Conservation (phyloP, 768 basidiomycete species). For the Xerocomus brunneocitrinus region DNA sequence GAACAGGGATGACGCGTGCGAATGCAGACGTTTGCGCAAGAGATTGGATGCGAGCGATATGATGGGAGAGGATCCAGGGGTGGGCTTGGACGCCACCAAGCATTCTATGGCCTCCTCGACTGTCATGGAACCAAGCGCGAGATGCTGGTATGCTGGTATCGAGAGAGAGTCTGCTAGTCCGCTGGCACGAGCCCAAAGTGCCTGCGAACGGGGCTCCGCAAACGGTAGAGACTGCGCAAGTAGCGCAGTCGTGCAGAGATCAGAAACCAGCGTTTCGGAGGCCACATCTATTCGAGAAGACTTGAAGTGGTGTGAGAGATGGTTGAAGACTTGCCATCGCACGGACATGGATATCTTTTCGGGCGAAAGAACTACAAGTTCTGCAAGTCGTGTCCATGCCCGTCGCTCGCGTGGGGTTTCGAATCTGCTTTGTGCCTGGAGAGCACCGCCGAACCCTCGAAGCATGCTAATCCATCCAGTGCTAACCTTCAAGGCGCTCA, state of each 20-base stretch:
- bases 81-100: conserved; percentile 23
- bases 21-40: conserved; percentile 48
- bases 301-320: conserved; percentile 34
- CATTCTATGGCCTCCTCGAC: conserved; percentile 50
- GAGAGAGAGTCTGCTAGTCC: conserved; percentile 22
- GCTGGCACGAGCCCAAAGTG: conserved; percentile 40
- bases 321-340: conserved; percentile 52
- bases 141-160: conserved; percentile 44
- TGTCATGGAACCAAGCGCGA: conserved; percentile 49
- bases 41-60: conserved; percentile 47
- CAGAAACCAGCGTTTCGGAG: conserved; percentile 38
- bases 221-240: conserved; percentile 41
- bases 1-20: conserved; percentile 53
- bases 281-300: conserved; percentile 1
- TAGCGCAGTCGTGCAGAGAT: conserved; percentile 56
- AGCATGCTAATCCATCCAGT: conserved; percentile 36
- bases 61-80: conserved; percentile 34
- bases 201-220: conserved; percentile 38
- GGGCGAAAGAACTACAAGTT: conserved; percentile 38
- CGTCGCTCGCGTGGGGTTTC: conserved; percentile 37
- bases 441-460: conserved; percentile 19
- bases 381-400: conserved; percentile 50
- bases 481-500: conserved; percentile 37
- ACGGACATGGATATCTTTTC: conserved; percentile 27
- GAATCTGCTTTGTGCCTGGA: neutral